Evolutionary conservation across 2,329 filamentous ascomycete species (phyloP).

Genomic region (Exophiala dermatitidis): DNA sequence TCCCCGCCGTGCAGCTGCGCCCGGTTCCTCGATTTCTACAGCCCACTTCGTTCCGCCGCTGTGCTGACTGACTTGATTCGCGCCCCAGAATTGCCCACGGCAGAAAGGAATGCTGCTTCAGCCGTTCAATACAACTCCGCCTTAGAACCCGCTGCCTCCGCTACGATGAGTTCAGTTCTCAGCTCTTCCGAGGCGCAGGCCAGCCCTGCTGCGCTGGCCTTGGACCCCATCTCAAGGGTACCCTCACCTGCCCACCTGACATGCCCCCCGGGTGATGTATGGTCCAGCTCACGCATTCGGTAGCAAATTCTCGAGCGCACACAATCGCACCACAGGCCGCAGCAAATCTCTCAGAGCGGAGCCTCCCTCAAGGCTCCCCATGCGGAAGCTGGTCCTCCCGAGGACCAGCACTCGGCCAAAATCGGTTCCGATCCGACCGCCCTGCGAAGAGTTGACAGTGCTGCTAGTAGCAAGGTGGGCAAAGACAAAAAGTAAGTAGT

Average conservation of each 20-base stretch:
- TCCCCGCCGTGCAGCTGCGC: background rate
- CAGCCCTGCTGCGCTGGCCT: conserved; percentile 9
- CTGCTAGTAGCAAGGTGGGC: conserved; percentile 31
- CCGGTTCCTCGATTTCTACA: background rate
- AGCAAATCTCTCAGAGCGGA: conserved; percentile 39
- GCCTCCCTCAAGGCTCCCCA: conserved; percentile 32
- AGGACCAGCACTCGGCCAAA: conserved; percentile 30
- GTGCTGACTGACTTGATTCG: conserved; percentile 17
- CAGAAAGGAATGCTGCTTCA: conserved; percentile 14
- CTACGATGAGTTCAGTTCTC: conserved; percentile 16
- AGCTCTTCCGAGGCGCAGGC: conserved; percentile 15
- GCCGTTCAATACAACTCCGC: conserved; percentile 8
- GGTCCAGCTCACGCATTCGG: conserved; percentile 9
- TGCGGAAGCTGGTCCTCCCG: conserved; percentile 35
- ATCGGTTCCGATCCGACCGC: conserved; percentile 28
- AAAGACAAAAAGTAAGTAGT: conserved; percentile 61
- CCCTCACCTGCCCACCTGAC: background rate
- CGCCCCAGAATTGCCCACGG: conserved; percentile 8
- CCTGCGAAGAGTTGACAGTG: conserved; percentile 28
- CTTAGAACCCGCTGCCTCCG: conserved; percentile 10
- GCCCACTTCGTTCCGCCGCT: background rate
- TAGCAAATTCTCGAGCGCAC: conserved; percentile 61
- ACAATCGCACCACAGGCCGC: conserved; percentile 51
- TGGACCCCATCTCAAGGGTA: conserved; percentile 23
- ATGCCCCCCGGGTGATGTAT: background rate